phyloP scores from a whole-genome alignment of 2,329 filamentous ascomycete species.

The Scortechinia acanthostroma region DNA sequence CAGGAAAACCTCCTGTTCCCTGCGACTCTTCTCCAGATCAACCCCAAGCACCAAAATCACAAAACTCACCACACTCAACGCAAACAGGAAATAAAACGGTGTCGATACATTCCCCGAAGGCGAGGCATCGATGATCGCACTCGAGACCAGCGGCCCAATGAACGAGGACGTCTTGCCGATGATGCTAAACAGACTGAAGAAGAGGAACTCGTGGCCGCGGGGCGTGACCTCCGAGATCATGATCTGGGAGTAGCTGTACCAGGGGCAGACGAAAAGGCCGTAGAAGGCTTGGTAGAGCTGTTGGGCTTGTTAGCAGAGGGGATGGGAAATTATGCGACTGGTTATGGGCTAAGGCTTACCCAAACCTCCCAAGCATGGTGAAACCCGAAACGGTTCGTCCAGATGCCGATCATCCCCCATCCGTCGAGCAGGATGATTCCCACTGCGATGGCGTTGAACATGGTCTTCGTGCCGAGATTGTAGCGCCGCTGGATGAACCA shows the following conservation, averaged over 20 bases:
- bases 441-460: constrained; percentile 60
- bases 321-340: too few species aligned
- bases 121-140: constrained; percentile 59
- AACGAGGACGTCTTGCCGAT: constrained; percentile 64
- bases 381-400: constrained; percentile 33
- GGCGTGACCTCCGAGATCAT: constrained; percentile 68
- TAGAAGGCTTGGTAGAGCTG: constrained; percentile 50
- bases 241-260: constrained; percentile 66
- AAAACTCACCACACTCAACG: constrained; percentile 45
- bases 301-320: too few species aligned
- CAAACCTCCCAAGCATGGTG: constrained; percentile 35
- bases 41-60: constrained; percentile 42
- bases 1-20: constrained; percentile 50
- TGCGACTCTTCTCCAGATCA: constrained; percentile 50
- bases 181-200: constrained; percentile 65
- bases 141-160: constrained; percentile 63
- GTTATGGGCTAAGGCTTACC: too few species aligned
- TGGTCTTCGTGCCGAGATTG: constrained; percentile 53
- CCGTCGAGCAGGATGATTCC: constrained; percentile 50
- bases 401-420: constrained; percentile 37
- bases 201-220: constrained; percentile 61
- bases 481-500: constrained; percentile 55
- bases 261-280: constrained; percentile 60
- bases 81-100: constrained; percentile 63
- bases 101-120: constrained; percentile 46